A percentile compares a stretch with the other conserved stretches of the same genome.
These are phyloP conservation scores for Mycena sp. DNA, from an alignment of 1,284 basidiomycete genomes.

Conservation along the genomic window DNA sequence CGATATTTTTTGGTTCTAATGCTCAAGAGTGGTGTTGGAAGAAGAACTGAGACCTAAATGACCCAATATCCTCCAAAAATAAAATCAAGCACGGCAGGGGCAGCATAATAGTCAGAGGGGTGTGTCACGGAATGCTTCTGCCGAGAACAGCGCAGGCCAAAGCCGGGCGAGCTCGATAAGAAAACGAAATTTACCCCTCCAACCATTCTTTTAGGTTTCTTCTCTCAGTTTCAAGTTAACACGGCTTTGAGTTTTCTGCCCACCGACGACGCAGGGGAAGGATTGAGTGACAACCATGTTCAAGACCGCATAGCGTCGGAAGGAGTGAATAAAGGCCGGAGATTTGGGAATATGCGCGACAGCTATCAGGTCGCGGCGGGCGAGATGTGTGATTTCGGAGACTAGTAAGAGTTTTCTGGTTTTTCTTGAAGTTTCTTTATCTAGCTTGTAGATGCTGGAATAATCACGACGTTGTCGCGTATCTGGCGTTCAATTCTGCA, in stretches of 20 bases:
- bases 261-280: conserved; percentile 85
- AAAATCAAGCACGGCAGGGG: too few species aligned
- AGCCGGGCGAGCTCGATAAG: conserved; percentile 65
- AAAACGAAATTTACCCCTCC: not conserved
- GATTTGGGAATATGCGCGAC: conserved; percentile 78
- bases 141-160: conserved; percentile 80
- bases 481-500: conserved; percentile 79
- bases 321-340: conserved; percentile 80
- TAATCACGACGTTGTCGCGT: conserved; percentile 82
- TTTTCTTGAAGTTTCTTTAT: not conserved
- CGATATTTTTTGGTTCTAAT: conserved; percentile 38
- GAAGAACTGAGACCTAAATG: conserved; percentile 16
- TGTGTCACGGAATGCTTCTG: conserved; percentile 30
- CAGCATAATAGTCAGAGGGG: too few species aligned
- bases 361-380: conserved; percentile 79
- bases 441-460: conserved; percentile 80
- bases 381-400: conserved; percentile 69
- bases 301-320: conserved; percentile 32
- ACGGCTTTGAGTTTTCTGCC: conserved; percentile 46
- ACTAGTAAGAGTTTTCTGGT: conserved; percentile 55
- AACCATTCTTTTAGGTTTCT: not conserved
- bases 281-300: conserved; percentile 55
- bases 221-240: conserved; percentile 28
- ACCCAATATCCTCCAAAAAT: conserved; percentile 23
- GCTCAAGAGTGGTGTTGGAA: conserved; percentile 32